These are phyloP conservation scores for Aleurites moluccanus DNA, from an alignment of 441 rosid genomes.

Conservation along the genomic window DNA sequence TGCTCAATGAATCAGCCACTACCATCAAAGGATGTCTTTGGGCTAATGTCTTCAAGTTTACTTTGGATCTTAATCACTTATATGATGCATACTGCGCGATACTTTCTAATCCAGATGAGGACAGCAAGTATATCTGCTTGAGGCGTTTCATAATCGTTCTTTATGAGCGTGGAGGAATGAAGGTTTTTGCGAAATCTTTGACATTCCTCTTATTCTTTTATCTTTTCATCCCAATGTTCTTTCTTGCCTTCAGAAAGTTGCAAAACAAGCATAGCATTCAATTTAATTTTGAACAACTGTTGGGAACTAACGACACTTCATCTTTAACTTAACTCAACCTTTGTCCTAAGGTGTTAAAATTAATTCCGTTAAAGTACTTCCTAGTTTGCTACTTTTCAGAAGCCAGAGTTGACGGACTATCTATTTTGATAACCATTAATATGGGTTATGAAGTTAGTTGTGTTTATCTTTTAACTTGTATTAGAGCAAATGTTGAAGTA, in stretches of 20 bases:
- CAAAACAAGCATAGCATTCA: conserved; percentile 2
- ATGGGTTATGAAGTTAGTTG: not conserved
- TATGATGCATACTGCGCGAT: conserved; percentile 97
- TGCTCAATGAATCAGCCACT: conserved; percentile 52
- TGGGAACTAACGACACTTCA: not conserved
- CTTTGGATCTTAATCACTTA: conserved; percentile 81
- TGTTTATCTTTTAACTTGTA: not conserved
- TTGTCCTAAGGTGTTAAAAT: not conserved
- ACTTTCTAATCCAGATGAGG: conserved; percentile 98
- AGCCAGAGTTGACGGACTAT: not conserved
- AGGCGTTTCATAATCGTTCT: conserved; percentile 94
- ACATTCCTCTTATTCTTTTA: conserved; percentile 9
- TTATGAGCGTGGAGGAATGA: conserved; percentile 75
- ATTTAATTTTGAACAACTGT: not conserved
- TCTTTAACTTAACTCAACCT: not conserved
- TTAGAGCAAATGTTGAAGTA: not conserved
- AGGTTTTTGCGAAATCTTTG: no score
- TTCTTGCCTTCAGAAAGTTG: conserved; percentile 11
- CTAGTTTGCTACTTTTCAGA: not conserved
- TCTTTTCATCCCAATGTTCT: not conserved
- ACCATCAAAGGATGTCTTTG: conserved; percentile 81
- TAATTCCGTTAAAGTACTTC: not conserved
- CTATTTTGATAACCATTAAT: not conserved
- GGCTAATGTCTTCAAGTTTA: conserved; percentile 94
- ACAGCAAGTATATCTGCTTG: conserved; percentile 90